A percentile compares a stretch with the other conserved stretches of the same genome.
phyloP scores from a whole-genome alignment of 139 green algal species.

The Chlorella sp. region DNA sequence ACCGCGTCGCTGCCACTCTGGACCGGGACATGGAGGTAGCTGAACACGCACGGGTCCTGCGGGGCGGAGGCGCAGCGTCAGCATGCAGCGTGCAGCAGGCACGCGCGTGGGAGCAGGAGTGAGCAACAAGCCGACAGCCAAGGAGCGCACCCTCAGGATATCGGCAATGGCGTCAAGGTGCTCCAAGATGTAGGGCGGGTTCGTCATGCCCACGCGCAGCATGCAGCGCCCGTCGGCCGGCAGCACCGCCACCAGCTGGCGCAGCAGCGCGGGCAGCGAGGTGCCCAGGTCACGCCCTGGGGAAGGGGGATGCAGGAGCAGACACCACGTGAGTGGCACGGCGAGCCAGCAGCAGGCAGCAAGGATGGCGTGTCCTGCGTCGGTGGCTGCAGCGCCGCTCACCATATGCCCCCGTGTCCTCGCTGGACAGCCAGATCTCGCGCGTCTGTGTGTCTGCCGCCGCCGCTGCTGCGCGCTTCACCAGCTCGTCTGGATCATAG shows the following conservation, averaged over 20 bases:
- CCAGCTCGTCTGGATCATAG: conserved; percentile 69
- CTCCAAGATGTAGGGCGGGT: conserved; percentile 94
- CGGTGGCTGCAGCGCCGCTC: no score
- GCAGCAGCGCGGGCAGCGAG: conserved; percentile 71
- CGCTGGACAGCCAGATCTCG: conserved; percentile 91
- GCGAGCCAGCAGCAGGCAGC: no score
- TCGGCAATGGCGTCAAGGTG: conserved; percentile 71
- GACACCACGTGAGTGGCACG: no score
- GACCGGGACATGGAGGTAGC: conserved; percentile 88
- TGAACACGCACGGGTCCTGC: conserved; percentile 82
- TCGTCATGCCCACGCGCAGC: conserved; percentile 94
- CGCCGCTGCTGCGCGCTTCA: conserved; percentile 44
- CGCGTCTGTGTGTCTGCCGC: conserved; percentile 30
- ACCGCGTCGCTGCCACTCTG: conserved; percentile 84
- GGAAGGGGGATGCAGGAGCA: no score
- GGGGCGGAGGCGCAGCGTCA: no score
- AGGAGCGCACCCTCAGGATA: no score
- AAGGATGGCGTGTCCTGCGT: no score
- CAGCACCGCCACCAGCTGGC: conserved; percentile 64
- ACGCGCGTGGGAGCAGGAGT: no score
- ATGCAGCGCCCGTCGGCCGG: conserved; percentile 70
- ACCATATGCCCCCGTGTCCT: conserved; percentile 93
- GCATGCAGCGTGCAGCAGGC: no score
- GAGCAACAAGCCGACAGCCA: no score
- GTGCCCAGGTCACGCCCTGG: conserved; percentile 84